Base-by-base conservation (phyloP, 2,329 filamentous ascomycete species). In the Tolypocladium ophioglossoides region DNA sequence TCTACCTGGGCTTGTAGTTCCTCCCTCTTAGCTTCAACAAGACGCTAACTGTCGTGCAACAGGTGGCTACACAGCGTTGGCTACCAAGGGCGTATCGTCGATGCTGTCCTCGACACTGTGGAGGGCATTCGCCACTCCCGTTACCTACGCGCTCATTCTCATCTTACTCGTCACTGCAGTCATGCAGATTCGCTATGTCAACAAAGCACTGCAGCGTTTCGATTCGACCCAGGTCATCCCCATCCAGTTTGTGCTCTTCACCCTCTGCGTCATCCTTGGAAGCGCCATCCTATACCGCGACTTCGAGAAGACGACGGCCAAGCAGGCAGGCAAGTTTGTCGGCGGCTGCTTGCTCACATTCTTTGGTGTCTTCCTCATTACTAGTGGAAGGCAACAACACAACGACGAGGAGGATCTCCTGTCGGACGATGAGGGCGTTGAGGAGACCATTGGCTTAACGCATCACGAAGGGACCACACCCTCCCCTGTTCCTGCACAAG, bases 201-300 rank as follows among this genome's bases (percentile, higher is more conserved):
- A 97, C 73, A 88, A 80, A 60, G 78, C 80, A 1, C 76, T 99
- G 52, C 91, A 96, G 68, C 84, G 89, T 49, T 99, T 97, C 73
- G 90, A 96, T 69, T 96, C 94, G 8, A 99, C 94, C 0, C 91
- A 96, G 68, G 94, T 99, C 61, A 99, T 99, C 58, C 94, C 94
- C 0, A 94, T 94, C 16, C 94, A 99, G 65, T 99, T 99, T 63
- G 94, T 99, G 51, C 82, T 95, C 58, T 99, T 99, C 69, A 99
- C 94, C 0, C 78, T 99, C 9, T 95, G 89, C 7, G 94, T 97
- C 58, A 97, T 99, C 62, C 78, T 96, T 52, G 94, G 94, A 54
- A 96, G 91, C 63, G 92, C 92, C 1, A 79, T 99, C 10, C 74
- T 99, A 7, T 99, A 97, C 67, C 85, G 92, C 51, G 94, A 99